Conservation (phyloP, 306 rosid species). For the Begonia masoniana region DNA sequence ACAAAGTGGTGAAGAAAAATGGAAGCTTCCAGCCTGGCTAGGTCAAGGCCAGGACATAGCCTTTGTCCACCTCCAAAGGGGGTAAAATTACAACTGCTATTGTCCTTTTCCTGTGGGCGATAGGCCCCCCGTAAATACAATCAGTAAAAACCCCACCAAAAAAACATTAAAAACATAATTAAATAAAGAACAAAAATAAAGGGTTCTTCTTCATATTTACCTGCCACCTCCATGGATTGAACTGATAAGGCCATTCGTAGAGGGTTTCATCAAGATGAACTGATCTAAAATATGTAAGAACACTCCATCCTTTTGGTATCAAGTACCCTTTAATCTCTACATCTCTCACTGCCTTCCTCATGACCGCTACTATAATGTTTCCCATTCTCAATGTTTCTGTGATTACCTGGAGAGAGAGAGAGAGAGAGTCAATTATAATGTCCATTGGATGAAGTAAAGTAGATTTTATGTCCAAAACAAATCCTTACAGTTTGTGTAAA, state of each 20-base stretch:
- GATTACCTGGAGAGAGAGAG: slow-evolving; percentile 38
- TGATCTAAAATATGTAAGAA: slow-evolving; percentile 65
- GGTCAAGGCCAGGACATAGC: slow-evolving; percentile 94
- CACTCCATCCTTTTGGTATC: slow-evolving; percentile 89
- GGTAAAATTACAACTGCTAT: slow-evolving; percentile 56
- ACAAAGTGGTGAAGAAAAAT: slow-evolving; percentile 79
- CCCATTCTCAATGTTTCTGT: slow-evolving; percentile 84
- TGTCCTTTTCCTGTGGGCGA: slow-evolving; percentile 51
- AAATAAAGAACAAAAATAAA: too few species aligned
- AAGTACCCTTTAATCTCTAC: slow-evolving; percentile 67
- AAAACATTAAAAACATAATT: not conserved
- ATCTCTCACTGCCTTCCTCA: slow-evolving; percentile 85
- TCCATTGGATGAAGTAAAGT: too few species aligned
- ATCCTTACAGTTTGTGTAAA: slow-evolving; percentile 73
- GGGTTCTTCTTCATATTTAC: slow-evolving; percentile 26
- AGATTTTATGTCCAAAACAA: too few species aligned
- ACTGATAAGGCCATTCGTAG: slow-evolving; percentile 63
- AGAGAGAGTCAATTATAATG: too few species aligned
- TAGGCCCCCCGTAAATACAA: not conserved
- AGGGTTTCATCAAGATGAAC: slow-evolving; percentile 79
- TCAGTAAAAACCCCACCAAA: not conserved
- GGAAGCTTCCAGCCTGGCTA: slow-evolving; percentile 93
- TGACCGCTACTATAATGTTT: slow-evolving; percentile 67
- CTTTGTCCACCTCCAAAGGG: slow-evolving; percentile 99
- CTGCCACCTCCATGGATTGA: slow-evolving; percentile 99